Conservation (phyloP, 371 early-diverging fungal genomes). For the Mucor saturninus region DNA sequence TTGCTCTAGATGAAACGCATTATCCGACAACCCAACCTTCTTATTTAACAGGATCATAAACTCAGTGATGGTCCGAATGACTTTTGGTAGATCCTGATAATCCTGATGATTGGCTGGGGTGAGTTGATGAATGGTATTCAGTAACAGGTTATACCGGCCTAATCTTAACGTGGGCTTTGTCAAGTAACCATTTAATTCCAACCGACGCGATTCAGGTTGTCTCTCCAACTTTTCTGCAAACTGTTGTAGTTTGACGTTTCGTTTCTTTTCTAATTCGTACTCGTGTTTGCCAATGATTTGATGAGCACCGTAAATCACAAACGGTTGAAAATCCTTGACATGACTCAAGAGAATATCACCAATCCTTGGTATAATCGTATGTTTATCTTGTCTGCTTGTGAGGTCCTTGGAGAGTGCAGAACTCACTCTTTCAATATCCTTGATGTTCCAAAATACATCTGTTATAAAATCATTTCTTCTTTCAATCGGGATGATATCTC, state of each 20-base stretch:
- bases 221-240: constrained; percentile 79
- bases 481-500: constrained; percentile 70
- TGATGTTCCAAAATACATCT: constrained; percentile 85
- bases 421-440: constrained; percentile 77
- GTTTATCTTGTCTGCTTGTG: constrained; percentile 73
- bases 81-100: constrained; percentile 61
- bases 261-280: constrained; percentile 77
- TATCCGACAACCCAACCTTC: constrained; percentile 88
- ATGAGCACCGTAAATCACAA: constrained; percentile 88
- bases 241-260: constrained; percentile 69
- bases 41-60: constrained; percentile 75
- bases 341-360: constrained; percentile 84
- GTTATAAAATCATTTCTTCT: constrained; percentile 75
- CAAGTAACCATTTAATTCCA: constrained; percentile 82
- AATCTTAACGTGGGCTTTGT: constrained; percentile 85
- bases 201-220: constrained; percentile 77
- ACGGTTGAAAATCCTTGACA: constrained; percentile 76
- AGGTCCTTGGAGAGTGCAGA: constrained; percentile 69
- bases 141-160: constrained; percentile 86
- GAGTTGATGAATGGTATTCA: constrained; percentile 80
- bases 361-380: constrained; percentile 71
- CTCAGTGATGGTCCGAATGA: constrained; percentile 67
- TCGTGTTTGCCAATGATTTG: constrained; percentile 83
- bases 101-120: constrained; percentile 84
- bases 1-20: constrained; percentile 68